Evolutionary conservation across 805 yeast genomes (phyloP).

Genomic region (Suhomyces sp.): DNA sequence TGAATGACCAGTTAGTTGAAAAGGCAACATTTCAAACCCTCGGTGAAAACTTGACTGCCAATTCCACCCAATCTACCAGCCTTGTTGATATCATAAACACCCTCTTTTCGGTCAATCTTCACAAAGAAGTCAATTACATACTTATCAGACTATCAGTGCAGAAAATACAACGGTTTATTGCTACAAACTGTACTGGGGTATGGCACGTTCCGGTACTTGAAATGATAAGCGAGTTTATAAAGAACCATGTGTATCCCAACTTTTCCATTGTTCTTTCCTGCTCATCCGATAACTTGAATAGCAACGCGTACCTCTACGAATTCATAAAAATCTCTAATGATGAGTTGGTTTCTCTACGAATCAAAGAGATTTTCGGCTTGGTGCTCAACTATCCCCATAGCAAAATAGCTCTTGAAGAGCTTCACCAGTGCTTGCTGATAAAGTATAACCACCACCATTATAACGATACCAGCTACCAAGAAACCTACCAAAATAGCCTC

Average conservation of each 20-base stretch:
- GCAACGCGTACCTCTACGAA: constrained; percentile 19
- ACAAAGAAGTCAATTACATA: constrained; percentile 20
- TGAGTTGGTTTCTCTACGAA: constrained; percentile 47
- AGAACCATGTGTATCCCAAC: constrained; percentile 36
- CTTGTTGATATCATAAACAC: constrained; percentile 14
- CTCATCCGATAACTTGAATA: constrained; percentile 9
- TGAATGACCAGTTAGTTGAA: constrained; percentile 5
- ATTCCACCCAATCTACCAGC: neutral
- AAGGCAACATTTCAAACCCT: neutral
- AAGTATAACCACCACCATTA: constrained; percentile 9
- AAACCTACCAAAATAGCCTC: neutral
- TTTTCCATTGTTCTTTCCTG: constrained; percentile 19
- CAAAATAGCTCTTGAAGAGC: constrained; percentile 52
- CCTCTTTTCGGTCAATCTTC: constrained; percentile 19
- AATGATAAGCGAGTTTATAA: constrained; percentile 36
- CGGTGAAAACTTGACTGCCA: neutral
- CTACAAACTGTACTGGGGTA: constrained; percentile 23
- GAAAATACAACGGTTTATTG: constrained; percentile 32
- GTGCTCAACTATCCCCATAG: constrained; percentile 54
- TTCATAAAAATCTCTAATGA: constrained; percentile 37
- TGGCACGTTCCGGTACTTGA: constrained; percentile 41
- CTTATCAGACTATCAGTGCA: constrained; percentile 37
- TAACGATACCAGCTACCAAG: neutral
- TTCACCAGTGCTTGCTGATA: constrained; percentile 49
- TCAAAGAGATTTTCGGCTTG: constrained; percentile 56